These are phyloP conservation scores for Pinguiococcus pyrenoidosus DNA, from an alignment of 108 stramenopile genomes.

Conservation along the genomic window DNA sequence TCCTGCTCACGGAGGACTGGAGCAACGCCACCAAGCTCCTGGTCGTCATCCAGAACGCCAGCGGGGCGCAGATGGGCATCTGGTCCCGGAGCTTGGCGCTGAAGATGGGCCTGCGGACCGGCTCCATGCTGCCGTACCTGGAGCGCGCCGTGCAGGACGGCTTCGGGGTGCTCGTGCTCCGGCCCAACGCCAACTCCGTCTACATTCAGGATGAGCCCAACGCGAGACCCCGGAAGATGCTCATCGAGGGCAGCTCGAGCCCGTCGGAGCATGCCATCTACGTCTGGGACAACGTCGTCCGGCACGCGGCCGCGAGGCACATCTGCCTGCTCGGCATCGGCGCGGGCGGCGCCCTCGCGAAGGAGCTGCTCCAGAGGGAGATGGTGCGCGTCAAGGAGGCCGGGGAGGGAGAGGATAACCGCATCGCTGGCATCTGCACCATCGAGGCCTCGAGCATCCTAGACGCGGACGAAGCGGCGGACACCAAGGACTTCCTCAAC, in stretches of 20 bases:
- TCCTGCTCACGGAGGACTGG: constrained; percentile 6
- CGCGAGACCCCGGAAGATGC: neutral
- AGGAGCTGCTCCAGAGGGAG: constrained; percentile 11
- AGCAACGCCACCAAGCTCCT: constrained; percentile 1
- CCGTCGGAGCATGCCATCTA: constrained; percentile 9
- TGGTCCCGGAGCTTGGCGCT: constrained; percentile 2
- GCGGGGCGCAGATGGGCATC: constrained; percentile 15
- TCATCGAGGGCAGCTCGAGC: constrained; percentile 3
- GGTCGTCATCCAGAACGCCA: constrained; percentile 8
- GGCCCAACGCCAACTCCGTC: constrained; percentile 13
- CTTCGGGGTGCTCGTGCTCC: constrained; percentile 4
- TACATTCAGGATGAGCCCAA: neutral
- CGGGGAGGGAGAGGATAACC: neutral
- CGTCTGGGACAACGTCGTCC: constrained; percentile 7
- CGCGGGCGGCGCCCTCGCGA: constrained; percentile 10
- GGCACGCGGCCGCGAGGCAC: neutral
- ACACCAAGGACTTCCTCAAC: constrained; percentile 1
- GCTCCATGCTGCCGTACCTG: constrained; percentile 10
- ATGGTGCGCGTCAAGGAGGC: constrained; percentile 1
- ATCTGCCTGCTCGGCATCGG: constrained; percentile 11
- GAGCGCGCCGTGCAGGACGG: constrained; percentile 3
- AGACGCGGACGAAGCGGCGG: constrained; percentile 12
- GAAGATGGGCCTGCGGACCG: constrained; percentile 6
- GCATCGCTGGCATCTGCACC: constrained; percentile 4
- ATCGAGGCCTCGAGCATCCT: constrained; percentile 9